Evolutionary conservation across 352 stramenopile species (phyloP).

Genomic region (Pythium pyrilobum): DNA sequence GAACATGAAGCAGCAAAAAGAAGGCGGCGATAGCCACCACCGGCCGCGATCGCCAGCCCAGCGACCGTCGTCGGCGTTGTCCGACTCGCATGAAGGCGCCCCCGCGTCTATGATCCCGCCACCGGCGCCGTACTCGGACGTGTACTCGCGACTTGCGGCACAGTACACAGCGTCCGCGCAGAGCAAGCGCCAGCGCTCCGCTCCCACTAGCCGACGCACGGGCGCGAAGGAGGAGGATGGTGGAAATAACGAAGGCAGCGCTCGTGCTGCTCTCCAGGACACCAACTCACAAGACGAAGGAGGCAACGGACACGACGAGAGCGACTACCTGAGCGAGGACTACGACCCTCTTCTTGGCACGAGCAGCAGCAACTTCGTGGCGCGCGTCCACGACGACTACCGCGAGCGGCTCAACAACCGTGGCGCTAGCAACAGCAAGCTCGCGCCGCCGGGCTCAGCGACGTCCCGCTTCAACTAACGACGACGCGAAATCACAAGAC

Average conservation of each 20-base stretch:
- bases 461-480: constrained; percentile 5
- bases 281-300: constrained; percentile 34
- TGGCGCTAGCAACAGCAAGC: constrained; percentile 20
- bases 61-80: constrained; percentile 19
- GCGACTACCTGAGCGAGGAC: constrained; percentile 22
- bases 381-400: constrained; percentile 74
- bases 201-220: constrained; percentile 21
- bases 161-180: constrained; percentile 82
- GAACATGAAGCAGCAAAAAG: constrained; percentile 80
- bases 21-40: constrained; percentile 38
- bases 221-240: constrained; percentile 35
- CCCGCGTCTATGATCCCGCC: constrained; percentile 31
- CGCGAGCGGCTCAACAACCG: constrained; percentile 61
- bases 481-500: not conserved
- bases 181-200: constrained; percentile 62
- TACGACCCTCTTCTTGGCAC: constrained; percentile 65
- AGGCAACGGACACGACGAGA: constrained; percentile 20
- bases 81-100: constrained; percentile 21
- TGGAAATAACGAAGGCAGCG: constrained; percentile 17
- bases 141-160: constrained; percentile 75
- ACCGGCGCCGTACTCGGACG: constrained; percentile 54
- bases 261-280: constrained; percentile 12
- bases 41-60: constrained; percentile 31
- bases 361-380: constrained; percentile 45
- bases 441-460: constrained; percentile 7